Base-by-base conservation (phyloP, 2,329 filamentous ascomycete genomes). In the Scytalidium lignicola region DNA sequence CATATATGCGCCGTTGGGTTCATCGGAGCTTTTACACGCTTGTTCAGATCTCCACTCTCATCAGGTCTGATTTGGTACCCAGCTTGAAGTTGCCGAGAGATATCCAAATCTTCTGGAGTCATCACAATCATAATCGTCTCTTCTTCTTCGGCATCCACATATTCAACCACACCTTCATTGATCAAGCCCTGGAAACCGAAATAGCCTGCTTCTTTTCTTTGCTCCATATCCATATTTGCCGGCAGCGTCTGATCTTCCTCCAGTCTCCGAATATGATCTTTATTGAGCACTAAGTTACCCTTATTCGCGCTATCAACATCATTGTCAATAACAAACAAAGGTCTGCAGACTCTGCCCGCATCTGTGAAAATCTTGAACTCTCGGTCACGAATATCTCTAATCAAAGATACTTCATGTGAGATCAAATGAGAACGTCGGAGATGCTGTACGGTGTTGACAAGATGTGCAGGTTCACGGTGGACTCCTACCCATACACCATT, bases 321-420 rank as follows among this genome's bases (percentile, higher is more conserved):
- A 62, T 92, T 93, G 60, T 97, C 90, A 32, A 99, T 87, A 10
- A 95, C 91, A 65, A 95, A 97, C 4, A 97, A 74, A 0, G 93
- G 93, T 55, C 93, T 82, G 76, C 93, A 95, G 48, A 99, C 91
- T 68, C 93, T 85, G 22, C 93, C 93, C 40, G 92, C 92, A 67
- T 99, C 93, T 2, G 92, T 97, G 68, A 97, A 96, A 60, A 99
- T 92, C 71, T 95, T 95, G 79, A 99, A 96, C 68, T 99, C 93
- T 60, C 92, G 83, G 62, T 99, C 93, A 67, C 95, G 85, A 61
- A 99, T 96, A 64, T 99, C 93, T 64, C 93, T 84, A 62, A 99
- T 88, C 61, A 99, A 79, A 54, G 91, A 96, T 58, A 96, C 90
- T 71, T 97, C 92, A 58, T 90, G 88, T 13, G 89, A 90, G 53